Percentiles rank a stretch among this genome's conserved stretches.
These are phyloP conservation scores for Plasmodium vinckei DNA, from an alignment of 169 alveolate genomes.

Conservation along the genomic window DNA sequence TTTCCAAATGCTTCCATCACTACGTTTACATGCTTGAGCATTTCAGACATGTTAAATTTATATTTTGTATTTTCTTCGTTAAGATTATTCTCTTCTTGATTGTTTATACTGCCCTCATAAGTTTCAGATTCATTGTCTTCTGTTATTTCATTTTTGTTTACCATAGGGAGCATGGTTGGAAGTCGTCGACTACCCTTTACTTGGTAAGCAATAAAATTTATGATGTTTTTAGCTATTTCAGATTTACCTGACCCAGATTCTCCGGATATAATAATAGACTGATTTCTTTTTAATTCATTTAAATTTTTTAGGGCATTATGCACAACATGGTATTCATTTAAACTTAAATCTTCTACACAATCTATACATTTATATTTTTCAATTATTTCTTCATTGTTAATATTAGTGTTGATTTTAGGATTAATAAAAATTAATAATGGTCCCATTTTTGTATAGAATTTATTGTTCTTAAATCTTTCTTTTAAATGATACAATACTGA, in stretches of 20 bases:
- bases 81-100: no score
- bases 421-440: conserved; percentile 56
- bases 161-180: neutral
- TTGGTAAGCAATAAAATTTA: conserved; percentile 87
- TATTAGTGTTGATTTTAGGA: conserved; percentile 10
- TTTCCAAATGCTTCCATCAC: conserved; percentile 62
- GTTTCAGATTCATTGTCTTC: neutral
- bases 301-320: conserved; percentile 26
- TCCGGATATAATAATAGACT: conserved; percentile 93
- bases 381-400: conserved; percentile 13
- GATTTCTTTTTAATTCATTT: conserved; percentile 78
- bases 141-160: neutral
- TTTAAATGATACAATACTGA: conserved; percentile 23
- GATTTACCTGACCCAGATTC: conserved; percentile 97
- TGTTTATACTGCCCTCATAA: neutral
- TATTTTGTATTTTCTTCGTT: no score
- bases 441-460: conserved; percentile 64
- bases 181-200: neutral
- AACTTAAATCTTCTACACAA: neutral
- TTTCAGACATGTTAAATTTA: neutral
- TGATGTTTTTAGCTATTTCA: conserved; percentile 92
- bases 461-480: conserved; percentile 48
- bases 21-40: conserved; percentile 9
- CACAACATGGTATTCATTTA: conserved; percentile 39
- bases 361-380: conserved; percentile 13